Evolutionary conservation across 1,284 basidiomycete species (phyloP), one percentile per base, ranked within the genome.

Genomic region (Apiotrichum brassicae): DNA sequence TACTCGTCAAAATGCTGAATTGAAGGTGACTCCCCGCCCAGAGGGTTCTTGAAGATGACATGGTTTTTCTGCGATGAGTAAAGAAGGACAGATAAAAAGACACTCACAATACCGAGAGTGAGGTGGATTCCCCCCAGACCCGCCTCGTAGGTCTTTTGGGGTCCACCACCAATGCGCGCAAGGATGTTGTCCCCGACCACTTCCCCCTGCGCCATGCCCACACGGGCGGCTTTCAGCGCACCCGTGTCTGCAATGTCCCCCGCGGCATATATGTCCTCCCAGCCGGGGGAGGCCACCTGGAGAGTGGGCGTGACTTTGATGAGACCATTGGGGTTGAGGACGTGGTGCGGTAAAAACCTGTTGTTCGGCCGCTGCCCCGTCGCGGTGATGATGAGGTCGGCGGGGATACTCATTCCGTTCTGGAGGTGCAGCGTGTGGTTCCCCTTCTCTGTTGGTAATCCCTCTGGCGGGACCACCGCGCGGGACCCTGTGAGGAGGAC

Each of bases 181-280:
- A 60, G 50, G 28, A 73, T 63, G 55, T 73, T 74, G 25, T 63
- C 46, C 1, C 60, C 65, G 9, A 63, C 64, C 13, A 65, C 56
- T 2, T 53, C 64, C 1, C 65, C 69, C 51, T 73, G 71, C 13
- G 60, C 61, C 53, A 61, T 63, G 1, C 66, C 70, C 12, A 69
- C 65, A 26, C 56, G 32, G 0, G 54, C 84, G 6, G 84, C 83
- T 46, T 82, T 80, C 44, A 82, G 78, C 1, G 82, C 83, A 4
- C 82, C 82, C 3, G 82, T 81, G 59, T 84, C 82, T 2, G 83
- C 83, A 4, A 81, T 77, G 54, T 86, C 84, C 5, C 85, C 84
- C 11, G 84, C 72, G 6, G 78, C 82, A 63, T 84, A 87, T 14
- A 85, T 75, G 62, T 83, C 75, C 1, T 79, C 76, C 59, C 80